These are phyloP conservation scores for Ammopiptanthus mongolicus DNA, from an alignment of 306 rosid species.

Conservation along the genomic window DNA sequence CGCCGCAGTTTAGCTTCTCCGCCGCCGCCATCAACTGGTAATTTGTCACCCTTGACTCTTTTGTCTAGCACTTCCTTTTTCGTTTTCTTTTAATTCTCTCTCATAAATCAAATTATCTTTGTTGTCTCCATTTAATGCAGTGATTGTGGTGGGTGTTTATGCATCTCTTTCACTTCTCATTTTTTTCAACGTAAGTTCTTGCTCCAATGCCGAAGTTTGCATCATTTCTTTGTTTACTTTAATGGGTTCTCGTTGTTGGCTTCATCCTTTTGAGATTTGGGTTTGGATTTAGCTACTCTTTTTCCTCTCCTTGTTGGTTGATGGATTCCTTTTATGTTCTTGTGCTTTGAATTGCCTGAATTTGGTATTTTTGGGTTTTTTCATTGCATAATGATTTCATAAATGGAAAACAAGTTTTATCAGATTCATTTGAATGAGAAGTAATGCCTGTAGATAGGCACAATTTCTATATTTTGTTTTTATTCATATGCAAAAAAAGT, in stretches of 20 bases:
- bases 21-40: no score
- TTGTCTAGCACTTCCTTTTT: no score
- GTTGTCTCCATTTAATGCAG: no score
- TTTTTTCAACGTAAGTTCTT: slow-evolving; percentile 29
- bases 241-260: slow-evolving; percentile 9
- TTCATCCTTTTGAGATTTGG: slow-evolving; percentile 15
- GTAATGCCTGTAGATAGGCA: not conserved
- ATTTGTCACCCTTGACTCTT: no score
- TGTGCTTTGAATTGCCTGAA: not conserved
- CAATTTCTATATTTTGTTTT: not conserved
- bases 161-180: slow-evolving; percentile 17
- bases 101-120: no score
- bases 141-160: not conserved
- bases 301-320: not conserved
- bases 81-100: no score
- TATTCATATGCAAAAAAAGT: no score
- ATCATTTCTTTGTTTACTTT: slow-evolving; percentile 11
- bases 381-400: not conserved
- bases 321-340: not conserved
- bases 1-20: no score
- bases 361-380: not conserved
- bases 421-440: not conserved
- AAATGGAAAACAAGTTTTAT: not conserved
- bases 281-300: not conserved
- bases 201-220: slow-evolving; percentile 3